Conservation (phyloP, 202 grass and related monocot species). For the Digitaria exilis region DNA sequence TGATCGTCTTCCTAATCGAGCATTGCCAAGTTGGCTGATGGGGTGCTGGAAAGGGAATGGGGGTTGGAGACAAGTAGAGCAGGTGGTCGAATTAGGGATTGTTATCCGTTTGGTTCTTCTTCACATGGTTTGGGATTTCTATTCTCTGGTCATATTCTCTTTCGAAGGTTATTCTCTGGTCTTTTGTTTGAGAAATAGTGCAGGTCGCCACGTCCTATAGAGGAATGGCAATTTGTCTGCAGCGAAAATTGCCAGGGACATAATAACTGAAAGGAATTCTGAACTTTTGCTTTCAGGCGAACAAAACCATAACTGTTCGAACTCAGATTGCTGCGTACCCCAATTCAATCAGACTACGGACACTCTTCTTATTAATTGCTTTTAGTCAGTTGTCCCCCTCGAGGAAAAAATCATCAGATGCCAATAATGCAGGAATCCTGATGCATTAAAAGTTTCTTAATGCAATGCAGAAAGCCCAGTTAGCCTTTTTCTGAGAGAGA, state of each 20-base stretch:
- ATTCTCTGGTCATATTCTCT: background rate
- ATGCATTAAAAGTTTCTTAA: background rate
- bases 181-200: background rate
- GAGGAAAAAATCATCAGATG: background rate
- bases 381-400: background rate
- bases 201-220: background rate
- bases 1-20: conserved; percentile 14
- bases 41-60: conserved; percentile 11
- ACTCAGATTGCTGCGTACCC: background rate
- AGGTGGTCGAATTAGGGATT: conserved; percentile 16
- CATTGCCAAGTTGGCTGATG: background rate
- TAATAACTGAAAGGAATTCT: background rate
- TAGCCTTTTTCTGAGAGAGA: background rate
- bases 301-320: background rate
- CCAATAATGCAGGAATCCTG: background rate
- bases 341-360: background rate
- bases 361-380: background rate
- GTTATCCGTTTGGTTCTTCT: conserved; percentile 10
- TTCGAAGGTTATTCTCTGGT: background rate
- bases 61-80: background rate
- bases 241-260: background rate
- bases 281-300: background rate
- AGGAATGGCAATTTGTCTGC: background rate
- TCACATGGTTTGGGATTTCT: conserved; percentile 1
- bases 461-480: background rate